Base-by-base conservation (phyloP, 441 rosid species). In the Adansonia rubrostipa region DNA sequence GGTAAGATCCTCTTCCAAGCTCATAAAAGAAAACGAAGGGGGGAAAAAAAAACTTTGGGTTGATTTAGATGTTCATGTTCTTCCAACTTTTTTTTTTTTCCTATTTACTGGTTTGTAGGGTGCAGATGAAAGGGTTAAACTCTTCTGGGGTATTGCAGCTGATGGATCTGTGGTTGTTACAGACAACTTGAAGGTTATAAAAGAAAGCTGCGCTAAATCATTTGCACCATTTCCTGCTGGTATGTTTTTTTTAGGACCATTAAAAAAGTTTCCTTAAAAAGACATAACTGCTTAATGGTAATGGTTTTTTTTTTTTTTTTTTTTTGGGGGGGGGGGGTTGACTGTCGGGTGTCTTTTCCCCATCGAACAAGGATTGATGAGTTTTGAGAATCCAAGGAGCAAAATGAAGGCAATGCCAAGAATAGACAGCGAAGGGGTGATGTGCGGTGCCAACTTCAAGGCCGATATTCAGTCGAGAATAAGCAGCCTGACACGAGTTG, bases 171-270 rank as follows among this genome's bases (percentile, higher is more conserved):
- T 93, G 36, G 93, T 92, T 6, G 85, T 96, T 2, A 87, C 92
- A 17, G 98, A 94, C 77, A 84, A 88, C 61, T 69, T 89, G 78
- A 95, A 89, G 77, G 87, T 1, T 1, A 86, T 96, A 2, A 96
- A 96, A 76, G 94, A 87, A 73, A 88, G 97, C 4, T 96, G 99
- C 80, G 96, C 92, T 4, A 94, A 96, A 82, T 92, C 99, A 9
- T 96, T 80, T 82, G 97, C 99, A 9, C 94, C 97, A 54, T 96
- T 96, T 78, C 99, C 99, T 17, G 69, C 85, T 17, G 94, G 93
- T 87, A 84, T 6, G 77, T 0, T 22, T 63, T 48, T 24, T 76
- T 15, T 20, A n/a, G 4, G 13, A 9, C n/a, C 65, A 22, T 15
- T 4, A 0, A 3, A 7, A 14, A 64, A 64, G 17, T 36, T 63